Base-by-base conservation (phyloP, 192 early-diverging fungal species). In the Podila epigama region DNA sequence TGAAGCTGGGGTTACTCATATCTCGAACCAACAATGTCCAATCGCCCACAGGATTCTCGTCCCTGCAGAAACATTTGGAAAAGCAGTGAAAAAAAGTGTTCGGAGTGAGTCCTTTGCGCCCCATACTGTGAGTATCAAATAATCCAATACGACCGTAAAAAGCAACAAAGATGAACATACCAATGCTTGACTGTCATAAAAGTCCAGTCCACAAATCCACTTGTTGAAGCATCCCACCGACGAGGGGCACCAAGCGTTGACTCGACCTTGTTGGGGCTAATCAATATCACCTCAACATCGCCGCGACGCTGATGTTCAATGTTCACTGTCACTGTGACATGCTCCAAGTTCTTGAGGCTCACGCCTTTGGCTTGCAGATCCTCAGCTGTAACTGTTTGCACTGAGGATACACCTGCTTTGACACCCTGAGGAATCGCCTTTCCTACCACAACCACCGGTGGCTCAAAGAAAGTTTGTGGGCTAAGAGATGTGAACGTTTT, bases 101-200 rank as follows among this genome's bases (percentile, higher is more conserved):
- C n/a, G n/a, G n/a, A n/a, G n/a, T n/a, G n/a, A n/a, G n/a, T n/a
- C n/a, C n/a, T n/a, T n/a, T n/a, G n/a, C n/a, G n/a, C n/a, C n/a
- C n/a, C n/a, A n/a, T n/a, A n/a, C n/a, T n/a, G n/a, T n/a, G n/a
- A n/a, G n/a, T n/a, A n/a, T n/a, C n/a, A n/a, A n/a, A n/a, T n/a
- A n/a, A n/a, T n/a, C n/a, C n/a, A n/a, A n/a, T n/a, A 29, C 4
- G 40, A 16, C 28, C 7, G 28, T 18, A 6, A 37, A 12, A 62
- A 4, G 3, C 11, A 51, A 28, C 6, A 25, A n/a, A 20, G 37
- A 22, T 39, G 22, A 29, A 71, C 81, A 65, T 83, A 95, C 94
- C 97, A 99, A 65, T 99, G 97, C 80, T 92, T 93, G 39, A 99
- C 95, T 32, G 85, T 92, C 94, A 96, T 97, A 64, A 98, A 94